Conservation (phyloP, 371 early-diverging fungal species). For the Mucor racemosus region DNA sequence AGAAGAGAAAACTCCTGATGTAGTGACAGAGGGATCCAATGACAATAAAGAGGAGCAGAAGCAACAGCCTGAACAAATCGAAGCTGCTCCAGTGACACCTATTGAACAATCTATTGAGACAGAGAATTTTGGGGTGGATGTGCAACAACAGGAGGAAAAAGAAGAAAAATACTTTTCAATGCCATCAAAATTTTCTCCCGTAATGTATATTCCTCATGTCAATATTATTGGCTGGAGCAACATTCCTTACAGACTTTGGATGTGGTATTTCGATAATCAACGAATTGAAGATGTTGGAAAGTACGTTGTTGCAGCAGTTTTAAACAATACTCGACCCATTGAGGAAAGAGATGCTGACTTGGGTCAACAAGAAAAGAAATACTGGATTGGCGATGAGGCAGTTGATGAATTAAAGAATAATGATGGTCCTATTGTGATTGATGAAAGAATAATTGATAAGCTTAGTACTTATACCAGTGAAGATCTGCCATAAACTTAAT, state of each 20-base stretch:
- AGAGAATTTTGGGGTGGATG: background rate
- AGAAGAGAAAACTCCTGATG: background rate
- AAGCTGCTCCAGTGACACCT: background rate
- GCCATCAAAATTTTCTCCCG: conserved; percentile 56
- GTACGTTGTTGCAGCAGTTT: conserved; percentile 59
- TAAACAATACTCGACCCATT: conserved; percentile 60
- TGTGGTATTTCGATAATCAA: conserved; percentile 63
- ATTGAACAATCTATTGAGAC: background rate
- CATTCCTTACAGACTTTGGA: conserved; percentile 63
- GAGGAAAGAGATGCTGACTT: conserved; percentile 55
- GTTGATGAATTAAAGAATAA: conserved; percentile 38
- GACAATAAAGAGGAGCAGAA: background rate
- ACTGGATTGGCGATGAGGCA: conserved; percentile 53
- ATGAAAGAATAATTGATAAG: conserved; percentile 38
- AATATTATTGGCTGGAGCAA: conserved; percentile 73
- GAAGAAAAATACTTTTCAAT: conserved; percentile 50
- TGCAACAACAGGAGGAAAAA: conserved; percentile 17
- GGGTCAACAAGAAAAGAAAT: conserved; percentile 59
- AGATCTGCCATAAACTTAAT: conserved; percentile 12
- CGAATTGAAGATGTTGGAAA: conserved; percentile 62
- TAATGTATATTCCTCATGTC: conserved; percentile 70
- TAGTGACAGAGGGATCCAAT: background rate
- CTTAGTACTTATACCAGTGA: conserved; percentile 48
- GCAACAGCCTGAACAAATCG: background rate
- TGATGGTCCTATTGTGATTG: conserved; percentile 45